Evolutionary conservation across 108 stramenopile genomes (phyloP), one percentile per base, ranked within the genome.

Genomic region (Nitzschia sp.): DNA sequence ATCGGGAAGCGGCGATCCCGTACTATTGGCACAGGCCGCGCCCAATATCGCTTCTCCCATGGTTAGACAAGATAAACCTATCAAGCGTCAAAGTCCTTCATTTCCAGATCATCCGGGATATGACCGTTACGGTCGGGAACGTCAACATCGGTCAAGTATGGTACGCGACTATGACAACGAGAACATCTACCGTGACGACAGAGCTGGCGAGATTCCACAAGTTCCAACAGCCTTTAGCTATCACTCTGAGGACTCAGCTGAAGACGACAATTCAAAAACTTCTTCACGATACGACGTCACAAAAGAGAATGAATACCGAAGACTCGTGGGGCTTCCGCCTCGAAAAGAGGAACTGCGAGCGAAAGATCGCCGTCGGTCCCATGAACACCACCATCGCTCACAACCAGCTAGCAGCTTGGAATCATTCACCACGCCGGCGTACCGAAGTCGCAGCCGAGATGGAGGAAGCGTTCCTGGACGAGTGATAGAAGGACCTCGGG

Each of bases 171-270:
- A n/a, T n/a, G n/a, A n/a, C n/a, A n/a, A n/a, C n/a, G 38, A 42
- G 13, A 6, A 42, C 38, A 13, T 6, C 13, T 42, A 42, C 38
- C 38, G 6, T 42, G 38, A 42, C 38, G 38, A 42, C 13, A 13
- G 13, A 42, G 9, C 6, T 6, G 38, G 13, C 6, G 38, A 42
- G 9, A 6, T 27, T 5, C 36, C 54, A 5, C 33, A 26, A 38
- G 55, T 68, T 17, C 67, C 54, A 1, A 68, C 67, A 0, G 67
- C 67, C 18, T 55, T 45, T n/a, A 46, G 67, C 38, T 68, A 68
- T 31, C 15, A 36, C 9, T 68, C 67, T 6, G 36, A 57, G 21
- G 67, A 68, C 42, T 68, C 67, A 27, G 35, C 35, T 4, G 67
- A 55, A 21, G 36, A 57, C 1, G 21, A n/a, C 49, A 66, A 25